Evolutionary conservation across 352 stramenopile species (phyloP).

Genomic region (Blastocystis hominis): DNA sequence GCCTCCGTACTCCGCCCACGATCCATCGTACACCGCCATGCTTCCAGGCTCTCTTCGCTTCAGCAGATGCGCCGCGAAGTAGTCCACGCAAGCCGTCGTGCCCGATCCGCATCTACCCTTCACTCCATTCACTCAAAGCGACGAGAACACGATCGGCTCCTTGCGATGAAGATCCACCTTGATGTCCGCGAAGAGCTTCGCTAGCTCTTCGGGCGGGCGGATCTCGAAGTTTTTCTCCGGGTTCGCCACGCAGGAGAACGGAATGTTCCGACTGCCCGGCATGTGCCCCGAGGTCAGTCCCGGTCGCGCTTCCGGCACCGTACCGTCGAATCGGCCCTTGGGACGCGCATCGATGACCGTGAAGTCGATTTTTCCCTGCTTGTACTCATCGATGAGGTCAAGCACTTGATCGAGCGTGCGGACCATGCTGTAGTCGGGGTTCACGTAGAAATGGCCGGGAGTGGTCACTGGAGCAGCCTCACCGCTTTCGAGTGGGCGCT

Average conservation of each 20-base stretch:
- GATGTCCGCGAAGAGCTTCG: background rate
- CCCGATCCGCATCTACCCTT: conserved; percentile 40
- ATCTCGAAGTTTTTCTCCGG: conserved; percentile 49
- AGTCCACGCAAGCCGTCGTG: conserved; percentile 8
- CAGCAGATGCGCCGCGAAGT: conserved; percentile 49
- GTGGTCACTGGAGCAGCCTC: background rate
- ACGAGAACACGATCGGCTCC: conserved; percentile 50
- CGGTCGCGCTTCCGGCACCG: conserved; percentile 25
- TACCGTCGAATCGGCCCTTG: conserved; percentile 28
- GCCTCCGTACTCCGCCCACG: conserved; percentile 50
- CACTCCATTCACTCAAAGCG: background rate
- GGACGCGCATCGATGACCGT: conserved; percentile 49
- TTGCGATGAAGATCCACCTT: conserved; percentile 38
- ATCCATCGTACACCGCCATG: conserved; percentile 38
- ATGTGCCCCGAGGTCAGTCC: conserved; percentile 49
- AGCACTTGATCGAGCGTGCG: conserved; percentile 47
- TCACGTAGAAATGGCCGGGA: conserved; percentile 41
- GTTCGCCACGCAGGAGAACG: conserved; percentile 1
- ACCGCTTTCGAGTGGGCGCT: conserved; percentile 10
- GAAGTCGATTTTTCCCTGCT: conserved; percentile 24
- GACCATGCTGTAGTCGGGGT: conserved; percentile 46
- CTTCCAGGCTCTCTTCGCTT: conserved; percentile 6
- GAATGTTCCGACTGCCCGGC: conserved; percentile 42
- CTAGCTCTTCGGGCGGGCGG: conserved; percentile 37
- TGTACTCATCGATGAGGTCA: conserved; percentile 45